Evolutionary conservation across 2,329 filamentous ascomycete species (phyloP).

Genomic region (Ilyonectria mors-panacis): DNA sequence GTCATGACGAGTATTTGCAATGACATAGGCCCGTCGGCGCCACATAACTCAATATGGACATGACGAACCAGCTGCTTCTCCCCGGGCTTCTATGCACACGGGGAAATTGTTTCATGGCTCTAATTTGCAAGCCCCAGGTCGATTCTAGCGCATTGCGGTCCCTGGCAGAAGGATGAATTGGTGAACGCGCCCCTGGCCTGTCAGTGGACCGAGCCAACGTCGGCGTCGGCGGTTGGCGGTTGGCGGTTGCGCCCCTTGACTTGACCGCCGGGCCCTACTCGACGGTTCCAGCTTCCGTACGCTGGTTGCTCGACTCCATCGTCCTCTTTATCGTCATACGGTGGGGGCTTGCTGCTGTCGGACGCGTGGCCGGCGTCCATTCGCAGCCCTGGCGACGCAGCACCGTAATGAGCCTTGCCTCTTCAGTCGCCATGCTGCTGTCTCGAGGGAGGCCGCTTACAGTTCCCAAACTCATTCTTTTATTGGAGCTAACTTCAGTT

Average conservation of each 20-base stretch:
- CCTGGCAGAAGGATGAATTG: slow-evolving; percentile 7
- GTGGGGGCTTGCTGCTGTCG: slow-evolving; percentile 22
- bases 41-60: background rate
- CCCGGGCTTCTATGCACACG: background rate
- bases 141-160: slow-evolving; percentile 10
- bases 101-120: slow-evolving; percentile 16
- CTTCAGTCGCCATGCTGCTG: slow-evolving; percentile 14
- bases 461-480: slow-evolving; percentile 19
- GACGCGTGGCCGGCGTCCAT: slow-evolving; percentile 21
- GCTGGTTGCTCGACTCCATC: background rate
- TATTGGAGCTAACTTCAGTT: slow-evolving; percentile 13
- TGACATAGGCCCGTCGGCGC: background rate
- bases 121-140: slow-evolving; percentile 8
- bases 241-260: slow-evolving; percentile 6
- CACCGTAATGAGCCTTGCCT: slow-evolving; percentile 16
- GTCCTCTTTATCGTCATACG: slow-evolving; percentile 12
- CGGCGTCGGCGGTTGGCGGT: background rate
- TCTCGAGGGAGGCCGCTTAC: background rate
- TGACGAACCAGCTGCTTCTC: background rate
- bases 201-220: slow-evolving; percentile 19
- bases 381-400: slow-evolving; percentile 4
- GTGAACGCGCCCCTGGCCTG: slow-evolving; percentile 15
- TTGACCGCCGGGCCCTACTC: background rate
- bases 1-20: background rate
- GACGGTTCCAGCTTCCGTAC: background rate